Evolutionary conservation across 192 early-diverging fungal genomes (phyloP).

Genomic region (Coemansia sp.): DNA sequence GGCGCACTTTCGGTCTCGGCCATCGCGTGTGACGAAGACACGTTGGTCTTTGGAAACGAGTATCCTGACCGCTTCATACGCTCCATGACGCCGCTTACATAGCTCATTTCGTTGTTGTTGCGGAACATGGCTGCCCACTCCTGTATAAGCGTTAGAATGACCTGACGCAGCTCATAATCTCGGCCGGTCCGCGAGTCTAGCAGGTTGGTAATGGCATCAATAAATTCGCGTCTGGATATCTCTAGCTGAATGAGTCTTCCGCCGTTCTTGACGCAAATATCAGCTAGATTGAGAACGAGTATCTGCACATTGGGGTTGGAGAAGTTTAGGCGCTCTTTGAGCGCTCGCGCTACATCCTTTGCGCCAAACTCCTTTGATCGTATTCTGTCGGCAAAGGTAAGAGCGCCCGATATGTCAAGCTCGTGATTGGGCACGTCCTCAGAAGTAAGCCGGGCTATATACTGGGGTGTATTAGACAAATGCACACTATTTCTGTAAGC

Average conservation of each 20-base stretch:
- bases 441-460: constrained; percentile 76
- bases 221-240: constrained; percentile 84
- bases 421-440: constrained; percentile 84
- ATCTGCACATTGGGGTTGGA: constrained; percentile 95
- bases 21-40: constrained; percentile 61
- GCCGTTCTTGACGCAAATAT: constrained; percentile 95
- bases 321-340: constrained; percentile 80
- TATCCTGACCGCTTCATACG: constrained; percentile 70
- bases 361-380: constrained; percentile 77
- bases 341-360: constrained; percentile 68
- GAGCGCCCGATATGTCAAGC: constrained; percentile 76
- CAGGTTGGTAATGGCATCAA: constrained; percentile 75
- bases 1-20: constrained; percentile 90
- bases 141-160: constrained; percentile 77
- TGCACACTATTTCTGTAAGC: constrained; percentile 2
- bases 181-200: constrained; percentile 53
- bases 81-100: constrained; percentile 77
- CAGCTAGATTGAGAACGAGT: constrained; percentile 80
- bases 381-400: constrained; percentile 93
- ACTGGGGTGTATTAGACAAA: background rate
- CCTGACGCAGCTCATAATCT: constrained; percentile 74
- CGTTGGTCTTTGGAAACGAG: constrained; percentile 69
- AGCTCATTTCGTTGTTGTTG: constrained; percentile 72
- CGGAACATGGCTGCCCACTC: constrained; percentile 85
- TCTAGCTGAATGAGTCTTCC: constrained; percentile 83